Evolutionary conservation across 306 rosid species (phyloP).

Genomic region (Astragalus glycyphyllos): DNA sequence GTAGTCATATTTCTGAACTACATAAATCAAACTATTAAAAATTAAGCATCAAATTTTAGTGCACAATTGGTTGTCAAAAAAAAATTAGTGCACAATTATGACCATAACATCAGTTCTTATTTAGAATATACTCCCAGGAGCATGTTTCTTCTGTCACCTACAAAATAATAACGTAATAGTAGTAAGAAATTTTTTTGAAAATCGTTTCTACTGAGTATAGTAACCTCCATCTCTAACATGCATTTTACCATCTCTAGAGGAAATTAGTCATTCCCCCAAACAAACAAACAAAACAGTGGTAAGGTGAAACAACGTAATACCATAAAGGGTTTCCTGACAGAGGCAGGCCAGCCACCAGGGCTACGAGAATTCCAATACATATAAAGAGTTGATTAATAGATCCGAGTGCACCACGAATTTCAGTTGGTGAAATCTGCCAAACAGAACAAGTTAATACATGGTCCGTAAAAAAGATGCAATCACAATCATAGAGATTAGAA

Average conservation of each 20-base stretch:
- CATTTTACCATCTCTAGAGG: slow-evolving; percentile 15
- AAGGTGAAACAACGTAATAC: slow-evolving; percentile 50
- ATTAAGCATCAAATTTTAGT: neutral
- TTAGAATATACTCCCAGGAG: slow-evolving; percentile 4
- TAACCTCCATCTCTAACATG: slow-evolving; percentile 6
- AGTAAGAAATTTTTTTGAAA: neutral
- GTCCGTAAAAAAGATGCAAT: neutral
- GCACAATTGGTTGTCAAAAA: too few species aligned
- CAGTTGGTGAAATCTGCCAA: slow-evolving; percentile 92
- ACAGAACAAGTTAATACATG: slow-evolving; percentile 20
- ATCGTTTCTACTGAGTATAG: neutral
- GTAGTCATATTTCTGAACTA: too few species aligned
- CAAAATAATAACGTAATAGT: neutral
- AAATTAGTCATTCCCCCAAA: neutral
- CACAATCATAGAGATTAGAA: slow-evolving; percentile 5
- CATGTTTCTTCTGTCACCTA: slow-evolving; percentile 13
- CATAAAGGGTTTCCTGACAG: slow-evolving; percentile 89
- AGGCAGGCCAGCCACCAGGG: slow-evolving; percentile 93
- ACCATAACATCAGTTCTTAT: slow-evolving; percentile 18
- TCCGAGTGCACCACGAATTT: slow-evolving; percentile 95
- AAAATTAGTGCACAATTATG: slow-evolving; percentile 18
- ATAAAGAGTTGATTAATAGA: slow-evolving; percentile 94
- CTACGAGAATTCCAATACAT: slow-evolving; percentile 88
- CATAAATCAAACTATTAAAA: too few species aligned
- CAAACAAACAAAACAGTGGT: slow-evolving; percentile 21